Percentiles rank a stretch among this genome's conserved stretches.
These are phyloP conservation scores for Lichtheimia ramosa DNA, from an alignment of 371 early-diverging fungal species.

Conservation along the genomic window DNA sequence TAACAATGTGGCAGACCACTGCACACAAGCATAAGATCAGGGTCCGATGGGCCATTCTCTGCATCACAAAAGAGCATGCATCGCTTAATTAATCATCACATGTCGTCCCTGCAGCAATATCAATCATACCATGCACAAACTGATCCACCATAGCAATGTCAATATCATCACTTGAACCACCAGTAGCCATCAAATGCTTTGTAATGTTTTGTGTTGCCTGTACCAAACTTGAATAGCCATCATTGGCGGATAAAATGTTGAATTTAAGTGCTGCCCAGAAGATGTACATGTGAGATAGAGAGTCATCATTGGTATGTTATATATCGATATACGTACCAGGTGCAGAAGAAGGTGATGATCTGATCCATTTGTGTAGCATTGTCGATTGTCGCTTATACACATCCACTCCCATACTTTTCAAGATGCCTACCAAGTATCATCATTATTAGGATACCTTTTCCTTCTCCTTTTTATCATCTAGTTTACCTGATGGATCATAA, in stretches of 20 bases:
- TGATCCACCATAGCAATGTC: slow-evolving; percentile 31
- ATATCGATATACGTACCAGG: not conserved
- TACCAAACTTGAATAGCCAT: slow-evolving; percentile 28
- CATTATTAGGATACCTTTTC: not conserved
- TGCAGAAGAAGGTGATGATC: not conserved
- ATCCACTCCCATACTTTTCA: slow-evolving; percentile 29
- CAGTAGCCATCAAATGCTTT: slow-evolving; percentile 4
- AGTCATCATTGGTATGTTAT: not conserved
- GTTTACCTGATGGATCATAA: slow-evolving; percentile 42
- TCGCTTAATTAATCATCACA: not conserved
- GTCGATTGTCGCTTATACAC: slow-evolving; percentile 36
- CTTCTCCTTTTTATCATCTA: not conserved
- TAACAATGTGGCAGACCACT: slow-evolving; percentile 57
- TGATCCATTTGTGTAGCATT: slow-evolving; percentile 35
- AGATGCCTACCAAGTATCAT: slow-evolving; percentile 14
- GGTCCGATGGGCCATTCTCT: slow-evolving; percentile 46
- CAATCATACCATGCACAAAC: slow-evolving; percentile 35
- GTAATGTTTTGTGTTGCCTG: slow-evolving; percentile 26
- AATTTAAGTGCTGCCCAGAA: slow-evolving; percentile 28
- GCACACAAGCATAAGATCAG: slow-evolving; percentile 60
- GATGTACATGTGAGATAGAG: not conserved
- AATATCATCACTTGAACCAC: slow-evolving; percentile 18
- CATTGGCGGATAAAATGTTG: slow-evolving; percentile 32
- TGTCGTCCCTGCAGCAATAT: not conserved
- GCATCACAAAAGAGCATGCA: slow-evolving; percentile 8